phyloP scores from a whole-genome alignment of 371 early-diverging fungal genomes.

The Apophysomyces ossiformis region DNA sequence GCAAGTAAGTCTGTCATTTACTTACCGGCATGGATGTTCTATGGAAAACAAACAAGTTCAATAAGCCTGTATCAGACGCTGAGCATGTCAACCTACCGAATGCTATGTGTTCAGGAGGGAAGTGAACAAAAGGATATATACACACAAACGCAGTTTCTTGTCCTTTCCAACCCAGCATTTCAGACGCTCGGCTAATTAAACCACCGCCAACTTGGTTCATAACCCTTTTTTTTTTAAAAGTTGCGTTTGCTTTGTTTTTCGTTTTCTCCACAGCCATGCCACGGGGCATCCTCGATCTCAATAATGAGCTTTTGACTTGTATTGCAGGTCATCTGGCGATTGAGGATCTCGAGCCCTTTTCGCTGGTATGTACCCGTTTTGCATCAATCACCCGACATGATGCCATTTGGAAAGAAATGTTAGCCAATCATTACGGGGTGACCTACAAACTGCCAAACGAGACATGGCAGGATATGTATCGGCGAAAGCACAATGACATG shows the following conservation, averaged over 20 bases:
- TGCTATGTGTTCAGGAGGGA: not conserved
- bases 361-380: constrained; percentile 39
- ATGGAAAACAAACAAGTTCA: not conserved
- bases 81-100: not conserved
- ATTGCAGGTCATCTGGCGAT: constrained; percentile 42
- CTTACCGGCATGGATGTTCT: constrained; percentile 3
- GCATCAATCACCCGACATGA: constrained; percentile 37
- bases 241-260: constrained; percentile 1
- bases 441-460: constrained; percentile 46
- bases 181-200: not conserved
- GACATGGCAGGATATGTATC: constrained; percentile 46
- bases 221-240: not conserved
- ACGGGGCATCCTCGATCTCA: constrained; percentile 23
- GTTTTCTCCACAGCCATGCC: constrained; percentile 8
- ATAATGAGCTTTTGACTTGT: constrained; percentile 41
- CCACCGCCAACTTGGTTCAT: not conserved
- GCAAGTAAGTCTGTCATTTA: constrained; percentile 3
- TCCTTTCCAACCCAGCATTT: not conserved
- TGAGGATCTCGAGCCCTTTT: constrained; percentile 31
- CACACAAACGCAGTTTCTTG: not conserved
- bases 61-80: not conserved
- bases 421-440: constrained; percentile 43
- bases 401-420: constrained; percentile 45
- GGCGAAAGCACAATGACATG: constrained; percentile 39
- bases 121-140: not conserved